Conservation (phyloP, 345 rosid genomes). For the Euphorbia peplus region DNA sequence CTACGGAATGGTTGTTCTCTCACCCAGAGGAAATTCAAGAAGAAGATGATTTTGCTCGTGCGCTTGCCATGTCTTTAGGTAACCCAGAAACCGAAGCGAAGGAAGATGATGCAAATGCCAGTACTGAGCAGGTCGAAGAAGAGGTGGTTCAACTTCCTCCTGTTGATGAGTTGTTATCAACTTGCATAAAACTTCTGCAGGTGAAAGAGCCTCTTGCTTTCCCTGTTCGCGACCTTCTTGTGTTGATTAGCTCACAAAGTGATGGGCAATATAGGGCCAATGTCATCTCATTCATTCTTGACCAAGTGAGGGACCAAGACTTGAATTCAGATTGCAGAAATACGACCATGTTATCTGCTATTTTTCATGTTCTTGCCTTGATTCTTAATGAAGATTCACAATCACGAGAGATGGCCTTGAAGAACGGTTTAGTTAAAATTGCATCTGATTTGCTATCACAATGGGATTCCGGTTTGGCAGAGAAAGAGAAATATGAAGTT, state of each 20-base stretch:
- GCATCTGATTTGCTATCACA: conserved; percentile 63
- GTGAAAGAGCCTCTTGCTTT: conserved; percentile 86
- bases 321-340: conserved; percentile 51
- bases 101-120: conserved; percentile 51
- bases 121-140: conserved; percentile 52
- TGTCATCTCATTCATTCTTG: conserved; percentile 72
- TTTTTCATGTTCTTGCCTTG: conserved; percentile 89
- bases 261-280: conserved; percentile 78
- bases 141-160: conserved; percentile 84
- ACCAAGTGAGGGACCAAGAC: conserved; percentile 58
- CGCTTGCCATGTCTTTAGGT: conserved; percentile 94
- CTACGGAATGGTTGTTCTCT: conserved; percentile 97
- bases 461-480: conserved; percentile 64
- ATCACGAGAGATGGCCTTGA: conserved; percentile 79
- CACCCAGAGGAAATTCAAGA: conserved; percentile 89
- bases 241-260: conserved; percentile 77
- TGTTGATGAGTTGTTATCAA: conserved; percentile 78
- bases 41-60: conserved; percentile 98
- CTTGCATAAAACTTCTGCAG: conserved; percentile 82
- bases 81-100: conserved; percentile 79
- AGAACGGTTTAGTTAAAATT: conserved; percentile 69
- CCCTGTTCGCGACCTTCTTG: conserved; percentile 84
- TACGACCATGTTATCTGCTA: conserved; percentile 49
- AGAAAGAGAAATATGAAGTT: conserved; percentile 48
- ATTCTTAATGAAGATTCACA: conserved; percentile 80